Evolutionary conservation across 257 asterid species (phyloP), one percentile per base, ranked within the genome.

Genomic region (Misopates orontium): DNA sequence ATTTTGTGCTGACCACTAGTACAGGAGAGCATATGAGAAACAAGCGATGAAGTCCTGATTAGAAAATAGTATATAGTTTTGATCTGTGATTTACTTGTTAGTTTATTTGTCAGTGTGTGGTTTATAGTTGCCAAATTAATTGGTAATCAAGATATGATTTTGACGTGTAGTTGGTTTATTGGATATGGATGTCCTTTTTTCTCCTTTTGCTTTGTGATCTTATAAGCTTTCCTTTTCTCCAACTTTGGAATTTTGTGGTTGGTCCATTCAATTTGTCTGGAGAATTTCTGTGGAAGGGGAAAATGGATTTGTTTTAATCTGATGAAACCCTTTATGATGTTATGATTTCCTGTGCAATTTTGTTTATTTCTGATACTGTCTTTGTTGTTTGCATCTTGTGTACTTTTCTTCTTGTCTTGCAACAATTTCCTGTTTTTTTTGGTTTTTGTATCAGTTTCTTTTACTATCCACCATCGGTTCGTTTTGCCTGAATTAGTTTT

Each of bases 201-300:
- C 8, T 62, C 61, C 56, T 64, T 60, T 77, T 16, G 42, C 63
- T 73, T 73, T 73, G 56, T 60, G 67, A 77, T 71, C 74, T 44
- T 22, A 64, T 62, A 51, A 63, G 64, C 67, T 79, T 65, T 73
- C 68, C 55, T 71, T 76, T 78, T 73, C 68, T 32, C 18, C 52
- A 42, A 55, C 53, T 84, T 85, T 83, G 95, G 87, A 81, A 69
- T 78, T 63, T 80, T 81, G 74, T 75, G 70, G 67, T 73, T 79
- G 72, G 85, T 81, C 74, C 72, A 61, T 56, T 85, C 73, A 77
- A 40, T 64, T 84, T 85, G 86, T 83, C 79, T 54, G 48, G 54
- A 72, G 93, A 85, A 85, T 88, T 84, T 81, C 64, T 18, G 68
- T 53, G 52, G 60, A 71, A 23, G 31, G 67, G 22, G 42, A 70